Conservation (phyloP, 1,139 yeast species). For the Lipomyces yarrowii region DNA sequence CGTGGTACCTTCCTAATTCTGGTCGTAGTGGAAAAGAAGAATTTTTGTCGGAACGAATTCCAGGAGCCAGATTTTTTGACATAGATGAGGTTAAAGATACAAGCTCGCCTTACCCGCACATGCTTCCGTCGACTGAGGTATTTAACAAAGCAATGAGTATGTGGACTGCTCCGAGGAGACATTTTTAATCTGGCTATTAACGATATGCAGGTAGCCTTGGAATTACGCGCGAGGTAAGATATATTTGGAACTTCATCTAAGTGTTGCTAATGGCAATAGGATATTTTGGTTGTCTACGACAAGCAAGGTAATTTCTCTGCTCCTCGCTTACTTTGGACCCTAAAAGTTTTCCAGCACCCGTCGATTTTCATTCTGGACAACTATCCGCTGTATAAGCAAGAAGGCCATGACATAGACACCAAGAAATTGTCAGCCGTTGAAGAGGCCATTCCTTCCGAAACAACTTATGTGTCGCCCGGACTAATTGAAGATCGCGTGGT, state of each 20-base stretch:
- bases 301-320: conserved; percentile 80
- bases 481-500: conserved; percentile 56
- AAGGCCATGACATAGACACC: conserved; percentile 47
- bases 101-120: conserved; percentile 75
- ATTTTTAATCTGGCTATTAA: conserved; percentile 1
- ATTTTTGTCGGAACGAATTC: conserved; percentile 53
- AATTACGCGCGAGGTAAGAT: conserved; percentile 19
- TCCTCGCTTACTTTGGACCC: conserved; percentile 91
- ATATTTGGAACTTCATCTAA: not conserved
- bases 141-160: conserved; percentile 57
- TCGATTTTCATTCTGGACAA: conserved; percentile 70
- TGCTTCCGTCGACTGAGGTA: conserved; percentile 66
- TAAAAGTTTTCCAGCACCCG: conserved; percentile 73
- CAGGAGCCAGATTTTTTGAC: conserved; percentile 74
- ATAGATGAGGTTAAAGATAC: conserved; percentile 68
- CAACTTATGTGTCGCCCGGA: conserved; percentile 44
- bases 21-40: conserved; percentile 60
- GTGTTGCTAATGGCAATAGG: conserved; percentile 38
- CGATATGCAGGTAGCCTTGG: conserved; percentile 42
- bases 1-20: conserved; percentile 88
- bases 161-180: not conserved
- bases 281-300: conserved; percentile 81
- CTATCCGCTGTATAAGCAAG: conserved; percentile 54
- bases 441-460: conserved; percentile 26
- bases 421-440: conserved; percentile 30